Base-by-base conservation (phyloP, 768 basidiomycete species). In the Termitomyces sp. region DNA sequence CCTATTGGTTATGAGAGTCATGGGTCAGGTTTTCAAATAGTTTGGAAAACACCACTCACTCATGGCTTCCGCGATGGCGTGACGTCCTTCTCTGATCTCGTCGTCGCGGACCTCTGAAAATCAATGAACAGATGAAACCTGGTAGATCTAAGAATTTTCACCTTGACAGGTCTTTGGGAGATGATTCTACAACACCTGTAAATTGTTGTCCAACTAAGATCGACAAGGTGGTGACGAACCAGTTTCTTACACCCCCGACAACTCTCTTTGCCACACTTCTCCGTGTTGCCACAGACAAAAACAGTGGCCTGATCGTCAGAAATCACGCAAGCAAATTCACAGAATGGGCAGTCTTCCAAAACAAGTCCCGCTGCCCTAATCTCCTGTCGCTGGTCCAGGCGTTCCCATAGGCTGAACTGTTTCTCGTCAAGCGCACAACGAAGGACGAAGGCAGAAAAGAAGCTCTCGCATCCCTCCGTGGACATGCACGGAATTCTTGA, bases 1-100 rank as follows among this genome's bases (percentile, higher is more conserved):
- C 86, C 86, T 88, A 53, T 44, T 2, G 18, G 26, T 32, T 8
- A 44, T 16, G 12, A 34, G 27, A 10, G 8, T 43, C n/a, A 22
- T 50, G 40, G 48, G 56, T 18, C 14, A 50, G 46, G n/a, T 12
- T 12, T 1, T 33, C 34, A 56, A n/a, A 59, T 30, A 12, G n/a
- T 40, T 26, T 59, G 22, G 39, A 52, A 49, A 33, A 39, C 46
- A 52, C 3, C 9, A 69, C 74, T 20, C 63, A 85, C 87, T 89
- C 90, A 92, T 92, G 9, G 90, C 90, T 67, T 92, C 90, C 67
- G 92, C 90, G 16, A 92, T 75, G 0, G 76, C 65, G 69, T 92
- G 90, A 48, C 83, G 77, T 12, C 79, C 83, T 67, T 88, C 82
- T 39, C 53, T 54, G 8, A 48, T 44, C 32, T 62, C 54, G 16